These are phyloP conservation scores for Hymenoscyphus fructigenus DNA, from an alignment of 2,329 filamentous ascomycete species.

Conservation along the genomic window DNA sequence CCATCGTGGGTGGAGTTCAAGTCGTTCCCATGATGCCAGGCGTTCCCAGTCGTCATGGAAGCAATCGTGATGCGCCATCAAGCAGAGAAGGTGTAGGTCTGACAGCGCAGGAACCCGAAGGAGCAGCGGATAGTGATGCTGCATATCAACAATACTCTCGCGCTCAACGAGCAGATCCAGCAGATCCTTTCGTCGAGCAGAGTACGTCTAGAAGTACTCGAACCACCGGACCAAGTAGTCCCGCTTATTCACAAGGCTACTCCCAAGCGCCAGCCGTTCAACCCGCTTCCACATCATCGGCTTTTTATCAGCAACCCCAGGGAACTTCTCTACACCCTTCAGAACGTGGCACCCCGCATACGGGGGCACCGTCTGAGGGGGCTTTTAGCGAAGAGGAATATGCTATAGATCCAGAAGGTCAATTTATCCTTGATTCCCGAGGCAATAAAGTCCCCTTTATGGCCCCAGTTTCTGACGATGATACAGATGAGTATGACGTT, in stretches of 20 bases:
- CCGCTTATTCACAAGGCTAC: conserved; percentile 39
- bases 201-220: conserved; percentile 31
- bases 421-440: conserved; percentile 59
- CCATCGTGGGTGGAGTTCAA: conserved; percentile 87
- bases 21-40: conserved; percentile 89
- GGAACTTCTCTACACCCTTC: conserved; percentile 28
- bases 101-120: conserved; percentile 25
- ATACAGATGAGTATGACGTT: conserved; percentile 58
- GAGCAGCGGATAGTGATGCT: conserved; percentile 26
- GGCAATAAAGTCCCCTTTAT: conserved; percentile 56
- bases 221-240: conserved; percentile 18
- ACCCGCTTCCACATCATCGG: conserved; percentile 37
- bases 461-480: conserved; percentile 49
- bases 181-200: conserved; percentile 61
- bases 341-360: conserved; percentile 47
- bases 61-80: conserved; percentile 41
- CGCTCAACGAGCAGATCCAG: conserved; percentile 52
- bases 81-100: conserved; percentile 43
- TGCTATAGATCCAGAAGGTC: conserved; percentile 59
- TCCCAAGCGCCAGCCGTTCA: conserved; percentile 46
- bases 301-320: conserved; percentile 48
- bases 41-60: conserved; percentile 55
- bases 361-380: conserved; percentile 49
- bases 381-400: conserved; percentile 72
- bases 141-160: conserved; percentile 33